A percentile compares a stretch with the other conserved stretches of the same genome.
These are phyloP conservation scores for Talaromyces sp. DNA, from an alignment of 2,329 filamentous ascomycete genomes.

Conservation along the genomic window DNA sequence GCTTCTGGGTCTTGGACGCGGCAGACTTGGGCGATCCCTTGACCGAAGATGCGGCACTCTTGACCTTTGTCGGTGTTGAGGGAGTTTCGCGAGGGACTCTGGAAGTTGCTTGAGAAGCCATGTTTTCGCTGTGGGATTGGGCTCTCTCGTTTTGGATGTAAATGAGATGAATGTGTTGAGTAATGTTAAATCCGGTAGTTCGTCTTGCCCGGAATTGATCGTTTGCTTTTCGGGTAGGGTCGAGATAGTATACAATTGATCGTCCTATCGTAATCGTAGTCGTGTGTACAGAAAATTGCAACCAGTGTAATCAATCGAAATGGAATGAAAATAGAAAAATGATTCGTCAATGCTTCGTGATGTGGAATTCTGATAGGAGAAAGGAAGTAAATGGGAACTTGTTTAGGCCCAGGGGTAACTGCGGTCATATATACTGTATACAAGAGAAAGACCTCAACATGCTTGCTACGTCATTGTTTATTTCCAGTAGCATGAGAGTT, in stretches of 20 bases:
- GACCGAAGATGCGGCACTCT: slow-evolving; percentile 26
- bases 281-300: neutral
- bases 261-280: neutral
- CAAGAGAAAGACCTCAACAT: neutral
- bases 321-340: slow-evolving; percentile 4
- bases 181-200: neutral
- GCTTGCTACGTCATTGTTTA: neutral
- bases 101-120: slow-evolving; percentile 13
- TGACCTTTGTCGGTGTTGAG: slow-evolving; percentile 28
- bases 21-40: slow-evolving; percentile 11
- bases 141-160: neutral
- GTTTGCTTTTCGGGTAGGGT: neutral
- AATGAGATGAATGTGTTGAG: neutral
- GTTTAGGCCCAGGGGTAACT: neutral
- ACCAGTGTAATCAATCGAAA: slow-evolving; percentile 4
- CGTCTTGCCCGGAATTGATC: neutral
- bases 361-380: neutral
- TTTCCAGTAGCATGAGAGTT: too few relatives aligned
- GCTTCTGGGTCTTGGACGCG: neutral
- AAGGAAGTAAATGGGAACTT: neutral
- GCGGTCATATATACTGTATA: neutral
- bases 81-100: slow-evolving; percentile 20
- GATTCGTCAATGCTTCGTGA: slow-evolving; percentile 10
- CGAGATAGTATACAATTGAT: neutral
- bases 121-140: neutral